These are phyloP conservation scores for Colletotrichum lentis DNA, from an alignment of 2,329 filamentous ascomycete species.

Conservation along the genomic window DNA sequence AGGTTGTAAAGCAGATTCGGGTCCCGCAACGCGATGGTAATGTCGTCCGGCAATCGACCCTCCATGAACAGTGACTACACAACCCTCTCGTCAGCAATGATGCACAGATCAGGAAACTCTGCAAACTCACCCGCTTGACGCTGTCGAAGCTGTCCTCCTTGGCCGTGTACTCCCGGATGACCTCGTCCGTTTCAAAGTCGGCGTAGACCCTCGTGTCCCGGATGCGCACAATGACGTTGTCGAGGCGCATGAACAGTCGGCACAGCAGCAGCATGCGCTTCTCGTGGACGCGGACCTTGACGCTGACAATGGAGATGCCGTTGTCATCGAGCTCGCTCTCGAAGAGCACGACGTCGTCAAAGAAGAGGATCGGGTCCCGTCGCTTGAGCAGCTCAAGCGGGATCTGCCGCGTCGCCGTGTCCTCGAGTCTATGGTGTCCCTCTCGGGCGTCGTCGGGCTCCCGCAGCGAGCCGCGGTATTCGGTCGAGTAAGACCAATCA, in stretches of 20 bases:
- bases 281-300: conserved; percentile 94
- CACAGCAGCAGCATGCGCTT: conserved; percentile 83
- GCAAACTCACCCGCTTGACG: conserved; percentile 70
- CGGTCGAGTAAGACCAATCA: conserved; percentile 96
- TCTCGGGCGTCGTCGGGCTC: neutral
- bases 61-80: conserved; percentile 58
- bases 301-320: conserved; percentile 87
- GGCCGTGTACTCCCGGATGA: conserved; percentile 90
- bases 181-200: conserved; percentile 80
- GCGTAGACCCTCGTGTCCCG: conserved; percentile 92
- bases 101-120: neutral
- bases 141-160: conserved; percentile 83
- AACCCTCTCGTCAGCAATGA: conserved; percentile 38
- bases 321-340: conserved; percentile 99
- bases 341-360: conserved; percentile 94
- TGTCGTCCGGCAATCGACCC: conserved; percentile 71
- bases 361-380: conserved; percentile 94
- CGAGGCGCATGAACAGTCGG: conserved; percentile 90
- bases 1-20: conserved; percentile 76
- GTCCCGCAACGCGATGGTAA: conserved; percentile 80
- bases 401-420: conserved; percentile 60
- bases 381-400: conserved; percentile 86
- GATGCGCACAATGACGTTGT: conserved; percentile 86
- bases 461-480: conserved; percentile 77
- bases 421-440: neutral